Base-by-base conservation (phyloP, 208 protist genomes). In the Trypanosoma rangeli region DNA sequence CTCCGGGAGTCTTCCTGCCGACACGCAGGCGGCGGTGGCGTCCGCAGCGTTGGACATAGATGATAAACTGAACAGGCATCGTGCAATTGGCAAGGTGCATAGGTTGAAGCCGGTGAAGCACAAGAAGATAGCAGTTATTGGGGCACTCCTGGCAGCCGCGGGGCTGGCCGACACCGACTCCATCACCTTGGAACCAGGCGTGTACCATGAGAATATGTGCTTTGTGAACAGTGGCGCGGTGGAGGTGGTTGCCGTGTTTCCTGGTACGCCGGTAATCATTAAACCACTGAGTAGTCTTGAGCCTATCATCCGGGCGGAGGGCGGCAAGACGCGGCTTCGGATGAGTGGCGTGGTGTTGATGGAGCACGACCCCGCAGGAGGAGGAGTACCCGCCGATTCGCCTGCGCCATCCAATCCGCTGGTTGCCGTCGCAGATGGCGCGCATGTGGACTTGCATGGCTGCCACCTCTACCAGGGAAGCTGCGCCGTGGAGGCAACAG, bases 401-500 rank as follows among this genome's bases (percentile, higher is more conserved):
- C 62, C 62, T 0, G 33, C 58, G 28, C 73, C 84, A 16, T 35
- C 62, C 26, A 64, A 35, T 58, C 79, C 76, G 44, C 64, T 92
- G 55, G 73, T 87, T 56, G 39, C 68, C 15, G 76, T 79, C 37
- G 24, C 58, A 8, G 70, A 73, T 65, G 84, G 77, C 0, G 84
- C 87, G 9, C 42, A 42, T 29, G 69, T 86, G 33, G 44, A 39
- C 35, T 76, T 86, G 22, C 75, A 82, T 26, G 87, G 82, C 8
- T 85, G 83, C 55, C 87, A 93, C 61, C 77, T 93, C 20, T 93
- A 90, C 67, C 58, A 73, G 39, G 81, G 84, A 33, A 74, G 68
- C 42, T 82, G 77, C 10, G 86, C 76, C 28, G 64, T 92, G 44
- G 71, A 84, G 15, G 83, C 69, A 2, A 56, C 59, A 1, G 84